Evolutionary conservation across 2,329 filamentous ascomycete species (phyloP).

Genomic region (Aspergillus udagawae): DNA sequence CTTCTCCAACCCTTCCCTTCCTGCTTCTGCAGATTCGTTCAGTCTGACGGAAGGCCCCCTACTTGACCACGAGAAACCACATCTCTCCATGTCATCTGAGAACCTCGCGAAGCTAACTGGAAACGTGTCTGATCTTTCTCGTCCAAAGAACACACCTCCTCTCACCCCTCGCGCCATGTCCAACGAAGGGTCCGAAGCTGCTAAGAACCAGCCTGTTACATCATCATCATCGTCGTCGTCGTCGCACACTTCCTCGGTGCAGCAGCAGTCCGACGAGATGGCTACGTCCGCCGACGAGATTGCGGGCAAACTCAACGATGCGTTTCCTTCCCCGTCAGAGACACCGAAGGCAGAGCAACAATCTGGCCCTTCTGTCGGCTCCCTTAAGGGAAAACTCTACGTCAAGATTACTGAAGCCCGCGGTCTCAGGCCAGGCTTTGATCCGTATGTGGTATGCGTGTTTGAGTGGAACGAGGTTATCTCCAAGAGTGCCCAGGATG

Average conservation of each 20-base stretch:
- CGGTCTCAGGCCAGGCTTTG: constrained; percentile 73
- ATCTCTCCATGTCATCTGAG: constrained; percentile 41
- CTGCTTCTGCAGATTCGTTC: constrained; percentile 46
- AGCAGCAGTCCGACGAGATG: constrained; percentile 18
- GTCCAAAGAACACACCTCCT: constrained; percentile 83
- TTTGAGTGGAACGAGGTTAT: constrained; percentile 97
- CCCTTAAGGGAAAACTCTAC: constrained; percentile 79
- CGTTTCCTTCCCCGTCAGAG: constrained; percentile 27
- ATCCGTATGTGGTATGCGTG: constrained; percentile 93
- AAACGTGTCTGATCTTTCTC: constrained; percentile 56
- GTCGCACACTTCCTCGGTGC: constrained; percentile 16
- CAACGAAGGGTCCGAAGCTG: constrained; percentile 47
- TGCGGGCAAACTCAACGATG: constrained; percentile 34
- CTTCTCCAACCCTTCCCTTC: constrained; percentile 63
- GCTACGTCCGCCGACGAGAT: constrained; percentile 32
- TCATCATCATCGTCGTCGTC: constrained; percentile 24
- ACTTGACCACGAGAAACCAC: constrained; percentile 43
- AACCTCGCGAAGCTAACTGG: constrained; percentile 71
- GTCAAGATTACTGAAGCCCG: constrained; percentile 85
- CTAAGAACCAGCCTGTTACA: constrained; percentile 26
- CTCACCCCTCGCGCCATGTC: constrained; percentile 87
- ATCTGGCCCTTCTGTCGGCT: constrained; percentile 60
- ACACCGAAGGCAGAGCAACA: constrained; percentile 17
- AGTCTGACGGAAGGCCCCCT: constrained; percentile 48
- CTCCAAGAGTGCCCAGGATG: constrained; percentile 71